Evolutionary conservation across 2,329 filamentous ascomycete species (phyloP).

Genomic region (Monilinia polystroma): DNA sequence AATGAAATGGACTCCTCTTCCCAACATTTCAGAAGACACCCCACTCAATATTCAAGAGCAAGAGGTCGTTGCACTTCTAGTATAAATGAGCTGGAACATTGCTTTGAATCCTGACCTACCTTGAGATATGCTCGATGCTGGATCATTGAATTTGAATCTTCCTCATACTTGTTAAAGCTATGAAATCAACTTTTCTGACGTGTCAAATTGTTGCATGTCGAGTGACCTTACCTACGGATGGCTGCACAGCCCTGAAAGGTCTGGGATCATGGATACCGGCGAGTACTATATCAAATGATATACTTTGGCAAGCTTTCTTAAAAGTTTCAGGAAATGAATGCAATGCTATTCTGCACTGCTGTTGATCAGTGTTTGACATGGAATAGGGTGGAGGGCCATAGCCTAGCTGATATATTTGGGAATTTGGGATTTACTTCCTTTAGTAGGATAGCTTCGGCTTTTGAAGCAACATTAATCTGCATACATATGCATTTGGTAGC

Average conservation of each 20-base stretch:
- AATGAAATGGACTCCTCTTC: not conserved
- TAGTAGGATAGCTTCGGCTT: too few relatives aligned
- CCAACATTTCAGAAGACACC: constrained; percentile 5
- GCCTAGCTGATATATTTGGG: too few relatives aligned
- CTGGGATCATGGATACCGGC: too few relatives aligned
- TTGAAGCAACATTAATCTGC: too few relatives aligned
- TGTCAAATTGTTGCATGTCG: not conserved
- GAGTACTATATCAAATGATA: too few relatives aligned
- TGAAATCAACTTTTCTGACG: not conserved
- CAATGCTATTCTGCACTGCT: too few relatives aligned
- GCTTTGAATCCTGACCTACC: not conserved
- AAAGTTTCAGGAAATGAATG: too few relatives aligned
- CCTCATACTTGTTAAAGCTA: not conserved
- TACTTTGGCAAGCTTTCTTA: too few relatives aligned
- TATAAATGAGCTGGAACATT: not conserved
- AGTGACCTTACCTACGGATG: not conserved
- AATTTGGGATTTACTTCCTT: too few relatives aligned
- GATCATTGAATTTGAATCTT: not conserved
- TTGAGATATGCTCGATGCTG: not conserved
- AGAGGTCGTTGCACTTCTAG: not conserved
- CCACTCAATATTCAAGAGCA: not conserved
- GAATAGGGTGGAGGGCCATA: too few relatives aligned
- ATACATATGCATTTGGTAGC: too few relatives aligned
- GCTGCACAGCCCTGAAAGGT: not conserved
- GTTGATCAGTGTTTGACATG: too few relatives aligned